Evolutionary conservation across 768 basidiomycete genomes (phyloP).

Genomic region (Psilocybe azurescens): DNA sequence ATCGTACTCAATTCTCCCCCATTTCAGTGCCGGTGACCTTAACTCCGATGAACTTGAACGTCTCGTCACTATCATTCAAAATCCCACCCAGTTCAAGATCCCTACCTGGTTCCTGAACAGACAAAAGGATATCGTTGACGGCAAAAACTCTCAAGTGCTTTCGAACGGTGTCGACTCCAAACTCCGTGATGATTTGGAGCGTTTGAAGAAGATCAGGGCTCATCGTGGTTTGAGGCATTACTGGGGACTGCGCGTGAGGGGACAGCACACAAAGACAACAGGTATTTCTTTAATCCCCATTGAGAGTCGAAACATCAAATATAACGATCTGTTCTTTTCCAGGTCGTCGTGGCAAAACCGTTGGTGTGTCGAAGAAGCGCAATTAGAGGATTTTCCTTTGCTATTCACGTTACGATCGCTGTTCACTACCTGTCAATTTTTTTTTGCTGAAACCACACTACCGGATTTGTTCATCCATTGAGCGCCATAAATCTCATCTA

Average conservation of each 20-base stretch:
- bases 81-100: conserved; percentile 99
- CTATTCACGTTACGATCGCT: not conserved
- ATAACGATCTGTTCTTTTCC: conserved; percentile 13
- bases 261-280: conserved; percentile 99
- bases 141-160: conserved; percentile 94
- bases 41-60: conserved; percentile 99
- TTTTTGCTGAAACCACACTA: too few relatives aligned
- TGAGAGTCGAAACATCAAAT: not conserved
- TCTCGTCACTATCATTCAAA: conserved; percentile 98
- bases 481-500: too few relatives aligned
- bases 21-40: conserved; percentile 90
- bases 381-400: conserved; percentile 39
- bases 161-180: conserved; percentile 98
- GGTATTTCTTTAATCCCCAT: conserved; percentile 51
- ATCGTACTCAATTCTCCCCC: not conserved
- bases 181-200: conserved; percentile 96
- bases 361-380: conserved; percentile 95
- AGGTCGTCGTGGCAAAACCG: conserved; percentile 96
- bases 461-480: too few relatives aligned
- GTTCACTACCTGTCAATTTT: not conserved
- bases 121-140: conserved; percentile 97
- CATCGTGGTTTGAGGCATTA: conserved; percentile 93
- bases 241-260: conserved; percentile 95
- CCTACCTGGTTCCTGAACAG: conserved; percentile 99
- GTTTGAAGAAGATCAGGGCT: conserved; percentile 98